Evolutionary conservation across 257 asterid species (phyloP), one percentile per base, ranked within the genome.

Genomic region (Mentha longifolia): DNA sequence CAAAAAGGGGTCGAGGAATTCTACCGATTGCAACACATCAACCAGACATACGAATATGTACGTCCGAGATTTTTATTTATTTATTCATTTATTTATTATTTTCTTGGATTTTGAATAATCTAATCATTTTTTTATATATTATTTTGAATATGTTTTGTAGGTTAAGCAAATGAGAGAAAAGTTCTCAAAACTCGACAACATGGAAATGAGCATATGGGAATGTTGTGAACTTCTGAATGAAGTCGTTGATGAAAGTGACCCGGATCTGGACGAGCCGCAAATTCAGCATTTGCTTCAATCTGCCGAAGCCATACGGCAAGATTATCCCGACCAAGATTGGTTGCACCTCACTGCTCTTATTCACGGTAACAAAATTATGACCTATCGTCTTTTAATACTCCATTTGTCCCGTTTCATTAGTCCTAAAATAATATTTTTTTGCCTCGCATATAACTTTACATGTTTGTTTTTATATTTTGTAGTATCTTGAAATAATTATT

Each of bases 1-100:
- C 92, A 87, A 20, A 87, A 87, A 57, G 70, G 82, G 0, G 96
- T 90, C 11, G 96, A 90, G 67, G 96, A 90, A 66, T 86, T 86
- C 80, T 90, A 90, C 33, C 75, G 92, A 41, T 39, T 78, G 72
- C 81, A 90, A 64, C 96, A 90, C 77, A 83, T 86, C 42, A 80
- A 83, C 81, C 96, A 90, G 67, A 76, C 96, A 49, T 82, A 71
- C 59, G 88, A 86, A 59, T 87, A 67, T 30, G 96, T 87, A 83
- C 77, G 89, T 81, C 3, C 31, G 42, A 35, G 3, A 0, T 20
- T 13, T 42, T 55, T 15, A 12, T 22, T 28, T 28, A 28, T 28
- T 28, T 35, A 5, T 46, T 5, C n/a, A n/a, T 7, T 7, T 50
- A 50, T 15, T 47, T 14, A 15, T 14, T 47, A 22, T 22, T 22